phyloP scores from a whole-genome alignment of 768 basidiomycete species.

The Suillus luteus region DNA sequence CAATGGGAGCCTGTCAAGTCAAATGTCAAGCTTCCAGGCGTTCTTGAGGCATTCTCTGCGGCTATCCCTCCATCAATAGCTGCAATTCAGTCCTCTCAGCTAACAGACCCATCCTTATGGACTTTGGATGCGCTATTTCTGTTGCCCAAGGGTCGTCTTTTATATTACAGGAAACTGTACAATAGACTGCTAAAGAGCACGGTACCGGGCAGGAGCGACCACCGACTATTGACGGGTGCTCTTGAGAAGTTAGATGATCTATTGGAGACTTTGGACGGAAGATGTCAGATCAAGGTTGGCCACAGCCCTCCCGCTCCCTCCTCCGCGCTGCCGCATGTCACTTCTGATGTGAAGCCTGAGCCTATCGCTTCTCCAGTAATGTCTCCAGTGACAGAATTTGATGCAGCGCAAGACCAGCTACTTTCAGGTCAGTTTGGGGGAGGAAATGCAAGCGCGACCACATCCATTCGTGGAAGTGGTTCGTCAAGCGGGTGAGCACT shows the following conservation, averaged over 20 bases:
- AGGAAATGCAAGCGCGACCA: constrained; percentile 45
- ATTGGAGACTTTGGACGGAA: constrained; percentile 63
- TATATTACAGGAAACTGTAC: constrained; percentile 93
- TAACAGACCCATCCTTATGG: constrained; percentile 56
- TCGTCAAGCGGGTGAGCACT: constrained; percentile 56
- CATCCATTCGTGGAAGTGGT: constrained; percentile 54
- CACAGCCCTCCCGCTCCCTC: constrained; percentile 5
- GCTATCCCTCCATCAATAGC: constrained; percentile 59
- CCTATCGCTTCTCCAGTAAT: constrained; percentile 5
- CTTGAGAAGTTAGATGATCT: constrained; percentile 78
- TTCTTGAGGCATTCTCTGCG: constrained; percentile 70
- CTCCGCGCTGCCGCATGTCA: constrained; percentile 3
- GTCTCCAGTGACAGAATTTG: constrained; percentile 11
- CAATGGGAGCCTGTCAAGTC: constrained; percentile 76
- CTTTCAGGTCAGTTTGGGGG: constrained; percentile 26
- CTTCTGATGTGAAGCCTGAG: not conserved
- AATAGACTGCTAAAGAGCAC: constrained; percentile 83
- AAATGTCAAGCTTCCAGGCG: constrained; percentile 68
- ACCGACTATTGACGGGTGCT: constrained; percentile 76
- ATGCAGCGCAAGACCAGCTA: constrained; percentile 8
- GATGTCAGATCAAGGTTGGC: constrained; percentile 43
- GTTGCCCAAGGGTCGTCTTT: constrained; percentile 79
- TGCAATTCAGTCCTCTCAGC: constrained; percentile 34
- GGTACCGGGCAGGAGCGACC: constrained; percentile 82
- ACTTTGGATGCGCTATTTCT: constrained; percentile 87